phyloP scores from a whole-genome alignment of 2,329 filamentous ascomycete genomes.

The Fonsecaea multimorphosa region DNA sequence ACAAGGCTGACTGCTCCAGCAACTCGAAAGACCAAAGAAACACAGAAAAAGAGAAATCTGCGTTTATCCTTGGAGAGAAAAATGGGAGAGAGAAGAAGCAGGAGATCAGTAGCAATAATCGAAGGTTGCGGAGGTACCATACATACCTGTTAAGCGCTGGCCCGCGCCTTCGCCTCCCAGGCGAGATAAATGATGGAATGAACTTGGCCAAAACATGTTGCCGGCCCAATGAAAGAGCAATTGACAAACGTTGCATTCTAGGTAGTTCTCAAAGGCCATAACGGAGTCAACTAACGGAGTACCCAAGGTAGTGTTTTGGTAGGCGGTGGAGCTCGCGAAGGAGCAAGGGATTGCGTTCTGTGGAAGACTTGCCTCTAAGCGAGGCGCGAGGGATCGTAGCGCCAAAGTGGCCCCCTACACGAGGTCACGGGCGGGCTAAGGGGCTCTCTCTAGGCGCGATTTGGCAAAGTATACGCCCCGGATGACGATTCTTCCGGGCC shows the following conservation, averaged over 20 bases:
- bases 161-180: not conserved
- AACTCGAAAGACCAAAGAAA: slow-evolving; percentile 67
- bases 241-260: slow-evolving; percentile 52
- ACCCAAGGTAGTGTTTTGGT: not conserved
- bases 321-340: slow-evolving; percentile 19
- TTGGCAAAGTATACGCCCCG: slow-evolving; percentile 29
- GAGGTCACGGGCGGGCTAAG: not conserved
- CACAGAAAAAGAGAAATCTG: slow-evolving; percentile 37
- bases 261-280: too few relatives aligned
- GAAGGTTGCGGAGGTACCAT: not conserved
- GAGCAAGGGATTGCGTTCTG: slow-evolving; percentile 10
- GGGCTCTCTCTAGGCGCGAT: slow-evolving; percentile 16
- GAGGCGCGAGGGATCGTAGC: slow-evolving; percentile 13
- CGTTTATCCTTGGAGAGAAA: not conserved
- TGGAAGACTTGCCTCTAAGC: slow-evolving; percentile 19
- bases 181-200: not conserved
- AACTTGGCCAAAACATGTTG: too few relatives aligned
- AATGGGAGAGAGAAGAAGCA: not conserved
- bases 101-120: not conserved
- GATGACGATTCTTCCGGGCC: slow-evolving; percentile 16
- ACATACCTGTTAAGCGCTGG: not conserved
- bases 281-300: slow-evolving; percentile 44
- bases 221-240: slow-evolving; percentile 1
- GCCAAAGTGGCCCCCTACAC: not conserved
- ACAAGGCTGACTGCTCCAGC: slow-evolving; percentile 60